Conservation (phyloP, 1,284 basidiomycete genomes). For the Tilletia indica region DNA sequence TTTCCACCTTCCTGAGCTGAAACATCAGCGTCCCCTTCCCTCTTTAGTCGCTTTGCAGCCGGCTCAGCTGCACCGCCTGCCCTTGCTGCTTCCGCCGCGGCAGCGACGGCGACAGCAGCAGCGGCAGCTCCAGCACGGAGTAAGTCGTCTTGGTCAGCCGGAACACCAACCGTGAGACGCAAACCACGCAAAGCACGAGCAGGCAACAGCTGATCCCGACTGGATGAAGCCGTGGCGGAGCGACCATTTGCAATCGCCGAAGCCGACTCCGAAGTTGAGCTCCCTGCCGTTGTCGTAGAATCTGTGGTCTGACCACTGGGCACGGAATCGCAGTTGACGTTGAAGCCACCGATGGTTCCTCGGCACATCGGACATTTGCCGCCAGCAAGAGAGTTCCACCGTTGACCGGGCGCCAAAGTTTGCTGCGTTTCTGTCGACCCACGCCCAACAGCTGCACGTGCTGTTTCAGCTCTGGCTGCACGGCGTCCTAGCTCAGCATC, state of each 20-base stretch:
- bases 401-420: too few relatives aligned
- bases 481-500: neutral
- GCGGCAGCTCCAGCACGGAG: neutral
- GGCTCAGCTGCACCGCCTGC: neutral
- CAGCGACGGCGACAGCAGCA: neutral
- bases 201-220: conserved; percentile 1
- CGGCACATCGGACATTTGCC: conserved; percentile 3
- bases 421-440: neutral
- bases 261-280: too few relatives aligned
- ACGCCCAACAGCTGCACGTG: neutral
- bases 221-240: neutral
- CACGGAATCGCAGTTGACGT: neutral
- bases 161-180: neutral
- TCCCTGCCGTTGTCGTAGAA: neutral
- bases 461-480: neutral
- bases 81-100: neutral
- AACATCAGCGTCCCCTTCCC: neutral
- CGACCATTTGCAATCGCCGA: neutral
- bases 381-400: neutral
- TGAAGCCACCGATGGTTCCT: neutral
- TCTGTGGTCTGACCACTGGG: neutral
- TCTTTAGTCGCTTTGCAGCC: neutral
- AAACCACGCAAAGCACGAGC: neutral
- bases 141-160: neutral
- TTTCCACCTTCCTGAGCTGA: neutral